Base-by-base conservation (phyloP, 352 stramenopile genomes). In the Phytopythium sindhum region DNA sequence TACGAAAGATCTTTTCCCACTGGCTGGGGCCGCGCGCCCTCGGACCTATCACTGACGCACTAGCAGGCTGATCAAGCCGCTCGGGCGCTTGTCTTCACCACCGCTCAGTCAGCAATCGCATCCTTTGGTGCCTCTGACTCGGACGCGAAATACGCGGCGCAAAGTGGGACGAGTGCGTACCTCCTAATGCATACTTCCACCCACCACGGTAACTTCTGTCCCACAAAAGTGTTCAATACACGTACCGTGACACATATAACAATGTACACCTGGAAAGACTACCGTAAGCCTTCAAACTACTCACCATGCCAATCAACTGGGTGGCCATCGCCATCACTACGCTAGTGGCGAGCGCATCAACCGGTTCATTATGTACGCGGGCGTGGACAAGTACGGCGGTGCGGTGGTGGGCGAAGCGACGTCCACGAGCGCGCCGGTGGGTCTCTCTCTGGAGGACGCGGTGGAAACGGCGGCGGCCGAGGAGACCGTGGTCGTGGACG, bases 331-430 rank as follows among this genome's bases (percentile, higher is more conserved):
- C 11, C 11, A 53, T 8, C n/a, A 52, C 45, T 31, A 28, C n/a
- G 19, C 31, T 35, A 35, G 3, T 35, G 14, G 33, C 14, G 33
- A 39, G 31, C 4, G 1, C 10, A 17, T 52, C 19, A 7, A 23
- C 17, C 45, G 14, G 28, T 4, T n/a, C 67, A 66, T 55, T 66
- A 93, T 93, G 85, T 93, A 93, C 67, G 82, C 81, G 0, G 85
- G 85, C 2, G 75, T 87, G 45, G 85, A 93, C 81, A 93, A 93
- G 78, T 93, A 93, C 63, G 81, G 85, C 45, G 85, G 85, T 33
- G 76, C 75, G 3, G 54, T 93, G 37, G 85, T 86, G 28, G 85
- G 85, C 57, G 81, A 89, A 48, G 80, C 11, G 69, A 77, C 26
- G 72, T 57, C 61, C 10, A 58, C 63, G 37, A 56, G 68, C 6